phyloP scores from a whole-genome alignment of 2,329 filamentous ascomycete genomes.

The Colletotrichum camelliae region DNA sequence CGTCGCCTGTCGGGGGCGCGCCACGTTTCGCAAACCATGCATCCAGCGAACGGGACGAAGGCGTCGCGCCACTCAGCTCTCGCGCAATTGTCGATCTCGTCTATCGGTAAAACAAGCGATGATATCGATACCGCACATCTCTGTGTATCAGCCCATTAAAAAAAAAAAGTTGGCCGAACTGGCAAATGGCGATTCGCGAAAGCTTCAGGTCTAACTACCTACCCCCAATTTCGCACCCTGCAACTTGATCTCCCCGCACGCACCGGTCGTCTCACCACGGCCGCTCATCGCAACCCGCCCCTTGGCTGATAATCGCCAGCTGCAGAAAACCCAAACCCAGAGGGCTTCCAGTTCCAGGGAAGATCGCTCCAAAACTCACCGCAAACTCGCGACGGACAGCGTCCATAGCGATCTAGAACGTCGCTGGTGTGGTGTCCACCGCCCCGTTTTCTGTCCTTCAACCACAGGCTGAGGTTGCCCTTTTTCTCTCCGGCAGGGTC shows the following conservation, averaged over 20 bases:
- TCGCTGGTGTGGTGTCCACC: not conserved
- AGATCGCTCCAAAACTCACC: slow-evolving; percentile 13
- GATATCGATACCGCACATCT: not conserved
- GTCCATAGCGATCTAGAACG: slow-evolving; percentile 19
- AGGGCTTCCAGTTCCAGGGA: not conserved
- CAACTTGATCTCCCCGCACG: not conserved
- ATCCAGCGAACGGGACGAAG: not conserved
- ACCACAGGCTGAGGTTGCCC: not conserved
- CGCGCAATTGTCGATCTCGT: not conserved
- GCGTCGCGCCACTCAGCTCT: not conserved
- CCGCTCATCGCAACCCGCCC: not conserved
- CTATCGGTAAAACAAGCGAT: slow-evolving; percentile 2
- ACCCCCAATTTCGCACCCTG: not conserved
- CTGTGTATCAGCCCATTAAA: not conserved
- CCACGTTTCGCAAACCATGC: not conserved
- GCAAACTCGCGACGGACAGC: slow-evolving; percentile 13
- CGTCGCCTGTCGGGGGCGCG: not conserved
- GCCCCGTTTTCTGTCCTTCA: not conserved
- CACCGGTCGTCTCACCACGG: slow-evolving; percentile 10
- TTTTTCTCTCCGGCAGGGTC: not conserved
- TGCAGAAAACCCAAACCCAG: not conserved
- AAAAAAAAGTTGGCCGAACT: not conserved
- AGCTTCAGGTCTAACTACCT: not conserved
- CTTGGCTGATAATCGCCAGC: not conserved
- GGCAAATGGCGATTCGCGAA: not conserved